Conservation (phyloP, 2,329 filamentous ascomycete species). For the Pseudocercospora cruenta region DNA sequence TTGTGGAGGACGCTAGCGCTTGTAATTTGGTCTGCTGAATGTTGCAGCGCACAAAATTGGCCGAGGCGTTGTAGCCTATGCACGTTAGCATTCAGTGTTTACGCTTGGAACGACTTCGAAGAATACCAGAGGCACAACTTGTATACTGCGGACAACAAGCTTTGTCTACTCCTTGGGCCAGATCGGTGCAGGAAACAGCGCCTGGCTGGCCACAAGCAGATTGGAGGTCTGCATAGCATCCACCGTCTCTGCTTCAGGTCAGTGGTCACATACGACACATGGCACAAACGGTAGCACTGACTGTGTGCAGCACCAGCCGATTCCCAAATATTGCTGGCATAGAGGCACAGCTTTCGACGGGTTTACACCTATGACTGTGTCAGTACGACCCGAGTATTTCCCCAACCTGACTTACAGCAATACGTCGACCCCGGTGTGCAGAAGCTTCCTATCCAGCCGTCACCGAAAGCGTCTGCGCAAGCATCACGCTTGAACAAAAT, state of each 20-base stretch:
- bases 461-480: slow-evolving; percentile 16
- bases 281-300: not conserved
- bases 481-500: slow-evolving; percentile 10
- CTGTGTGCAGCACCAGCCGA: slow-evolving; percentile 22
- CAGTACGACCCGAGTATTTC: not conserved
- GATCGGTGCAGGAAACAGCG: slow-evolving; percentile 17
- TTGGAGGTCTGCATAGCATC: slow-evolving; percentile 19
- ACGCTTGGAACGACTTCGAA: too few species aligned
- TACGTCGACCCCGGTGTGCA: slow-evolving; percentile 20
- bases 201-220: slow-evolving; percentile 18
- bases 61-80: not conserved
- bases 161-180: slow-evolving; percentile 13
- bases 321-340: slow-evolving; percentile 10
- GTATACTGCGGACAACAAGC: slow-evolving; percentile 21
- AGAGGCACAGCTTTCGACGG: not conserved
- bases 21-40: not conserved
- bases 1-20: not conserved
- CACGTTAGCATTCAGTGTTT: not conserved
- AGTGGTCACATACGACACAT: not conserved
- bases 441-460: slow-evolving; percentile 8
- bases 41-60: not conserved
- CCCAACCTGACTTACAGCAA: slow-evolving; percentile 16
- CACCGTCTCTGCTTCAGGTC: slow-evolving; percentile 1
- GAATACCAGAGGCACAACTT: slow-evolving; percentile 12
- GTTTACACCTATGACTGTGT: not conserved